phyloP scores from a whole-genome alignment of 2,329 filamentous ascomycete genomes.

The Fusarium armeniacum region DNA sequence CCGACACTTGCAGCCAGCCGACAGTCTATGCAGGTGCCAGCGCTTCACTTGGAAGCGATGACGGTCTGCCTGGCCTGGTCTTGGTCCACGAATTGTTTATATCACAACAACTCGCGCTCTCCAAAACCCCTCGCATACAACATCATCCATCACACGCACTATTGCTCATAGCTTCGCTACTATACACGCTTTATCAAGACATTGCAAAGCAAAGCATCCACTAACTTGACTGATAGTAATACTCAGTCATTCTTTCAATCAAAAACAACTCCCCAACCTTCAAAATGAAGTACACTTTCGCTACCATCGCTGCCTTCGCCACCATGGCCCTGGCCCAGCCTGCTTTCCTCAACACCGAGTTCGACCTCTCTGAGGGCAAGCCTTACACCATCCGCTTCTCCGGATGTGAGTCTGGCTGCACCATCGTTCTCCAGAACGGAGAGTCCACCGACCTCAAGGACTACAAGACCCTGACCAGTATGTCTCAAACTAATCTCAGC shows the following conservation, averaged over 20 bases:
- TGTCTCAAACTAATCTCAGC: conserved; percentile 7
- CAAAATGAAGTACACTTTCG: conserved; percentile 57
- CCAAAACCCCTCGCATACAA: neutral
- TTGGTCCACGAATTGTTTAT: neutral
- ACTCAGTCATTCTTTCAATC: conserved; percentile 48
- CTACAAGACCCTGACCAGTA: conserved; percentile 53
- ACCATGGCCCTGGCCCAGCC: conserved; percentile 51
- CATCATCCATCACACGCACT: conserved; percentile 12
- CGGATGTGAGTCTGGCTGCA: conserved; percentile 54
- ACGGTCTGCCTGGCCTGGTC: neutral
- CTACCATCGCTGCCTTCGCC: conserved; percentile 51
- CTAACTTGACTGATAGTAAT: conserved; percentile 46
- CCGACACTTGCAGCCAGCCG: conserved; percentile 6
- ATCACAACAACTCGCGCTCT: conserved; percentile 1
- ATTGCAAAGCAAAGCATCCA: conserved; percentile 1
- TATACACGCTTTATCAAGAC: conserved; percentile 14
- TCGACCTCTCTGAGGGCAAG: conserved; percentile 50
- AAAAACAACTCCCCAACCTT: conserved; percentile 40
- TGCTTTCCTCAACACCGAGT: conserved; percentile 53
- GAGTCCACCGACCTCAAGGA: conserved; percentile 48
- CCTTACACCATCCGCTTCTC: conserved; percentile 53
- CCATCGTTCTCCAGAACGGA: conserved; percentile 55
- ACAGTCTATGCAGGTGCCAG: neutral
- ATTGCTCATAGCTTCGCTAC: conserved; percentile 14
- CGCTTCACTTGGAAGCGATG: conserved; percentile 1